phyloP scores from a whole-genome alignment of 768 basidiomycete genomes.

The Macrolepiota albuminosa region DNA sequence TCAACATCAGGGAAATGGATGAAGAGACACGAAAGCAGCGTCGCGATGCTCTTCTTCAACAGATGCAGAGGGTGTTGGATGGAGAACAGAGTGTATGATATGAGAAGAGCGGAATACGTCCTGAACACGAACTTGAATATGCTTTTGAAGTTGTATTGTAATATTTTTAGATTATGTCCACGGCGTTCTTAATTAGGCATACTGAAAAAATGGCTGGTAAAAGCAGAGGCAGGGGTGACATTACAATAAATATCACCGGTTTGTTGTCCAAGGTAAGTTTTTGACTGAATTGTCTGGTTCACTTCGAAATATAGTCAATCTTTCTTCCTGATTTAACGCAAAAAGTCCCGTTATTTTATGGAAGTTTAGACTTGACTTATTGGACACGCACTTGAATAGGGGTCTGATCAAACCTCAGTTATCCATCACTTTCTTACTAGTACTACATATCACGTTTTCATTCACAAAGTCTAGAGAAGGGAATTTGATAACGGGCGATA shows the following conservation, averaged over 20 bases:
- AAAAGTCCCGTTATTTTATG: neutral
- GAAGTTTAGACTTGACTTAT: too few species aligned
- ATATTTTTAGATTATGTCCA: neutral
- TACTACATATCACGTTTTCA: neutral
- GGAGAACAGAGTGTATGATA: neutral
- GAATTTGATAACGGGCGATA: too few species aligned
- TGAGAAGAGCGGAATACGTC: too few species aligned
- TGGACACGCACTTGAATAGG: neutral
- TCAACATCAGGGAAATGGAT: constrained; percentile 2
- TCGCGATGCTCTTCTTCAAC: constrained; percentile 4
- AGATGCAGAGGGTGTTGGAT: constrained; percentile 9
- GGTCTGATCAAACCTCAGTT: neutral
- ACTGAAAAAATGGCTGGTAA: neutral
- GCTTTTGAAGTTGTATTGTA: neutral
- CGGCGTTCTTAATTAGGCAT: neutral
- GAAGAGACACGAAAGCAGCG: constrained; percentile 1
- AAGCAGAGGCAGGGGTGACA: neutral
- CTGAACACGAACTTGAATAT: neutral
- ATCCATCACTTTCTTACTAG: neutral
- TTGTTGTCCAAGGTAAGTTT: neutral
- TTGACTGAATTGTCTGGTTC: neutral
- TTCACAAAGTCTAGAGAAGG: neutral
- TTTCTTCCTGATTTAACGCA: neutral
- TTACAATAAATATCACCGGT: neutral
- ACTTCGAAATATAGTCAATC: neutral